phyloP scores from a whole-genome alignment of 2,329 filamentous ascomycete genomes.

The Penicillium sp. region DNA sequence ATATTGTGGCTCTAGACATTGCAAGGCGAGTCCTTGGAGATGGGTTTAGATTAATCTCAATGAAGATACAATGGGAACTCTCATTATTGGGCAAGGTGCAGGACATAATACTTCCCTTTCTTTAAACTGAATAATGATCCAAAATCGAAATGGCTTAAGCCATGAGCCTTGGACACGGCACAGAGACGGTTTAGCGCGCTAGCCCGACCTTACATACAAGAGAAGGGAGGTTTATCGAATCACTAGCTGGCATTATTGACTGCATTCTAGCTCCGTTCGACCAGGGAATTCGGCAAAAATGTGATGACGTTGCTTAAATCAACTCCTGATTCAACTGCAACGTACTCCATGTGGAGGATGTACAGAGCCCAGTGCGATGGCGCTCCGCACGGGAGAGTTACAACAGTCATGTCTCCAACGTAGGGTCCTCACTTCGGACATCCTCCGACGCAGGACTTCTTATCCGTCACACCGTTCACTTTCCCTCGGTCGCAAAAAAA shows the following conservation, averaged over 20 bases:
- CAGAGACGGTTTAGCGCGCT: constrained; percentile 22
- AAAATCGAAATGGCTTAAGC: constrained; percentile 12
- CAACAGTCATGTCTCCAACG: neutral
- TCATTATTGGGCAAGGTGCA: neutral
- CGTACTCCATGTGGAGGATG: constrained; percentile 15
- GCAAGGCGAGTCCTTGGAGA: too few species aligned
- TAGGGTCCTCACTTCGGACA: neutral
- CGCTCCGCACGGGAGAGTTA: neutral
- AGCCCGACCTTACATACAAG: constrained; percentile 23
- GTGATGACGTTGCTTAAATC: constrained; percentile 2
- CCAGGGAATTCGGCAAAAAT: constrained; percentile 4
- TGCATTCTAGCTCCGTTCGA: constrained; percentile 7
- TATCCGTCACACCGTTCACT: neutral
- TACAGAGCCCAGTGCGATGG: neutral
- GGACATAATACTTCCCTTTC: neutral
- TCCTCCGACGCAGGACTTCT: neutral
- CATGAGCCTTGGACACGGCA: constrained; percentile 20
- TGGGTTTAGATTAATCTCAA: neutral
- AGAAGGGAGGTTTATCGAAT: constrained; percentile 6
- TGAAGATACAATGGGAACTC: neutral
- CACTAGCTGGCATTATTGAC: constrained; percentile 13
- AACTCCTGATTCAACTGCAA: neutral
- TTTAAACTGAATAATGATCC: neutral
- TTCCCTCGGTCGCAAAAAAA: neutral
- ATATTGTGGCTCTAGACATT: too few species aligned